Evolutionary conservation across 2,329 filamentous ascomycete genomes (phyloP).

Genomic region (Paraconiothyrium sp.): DNA sequence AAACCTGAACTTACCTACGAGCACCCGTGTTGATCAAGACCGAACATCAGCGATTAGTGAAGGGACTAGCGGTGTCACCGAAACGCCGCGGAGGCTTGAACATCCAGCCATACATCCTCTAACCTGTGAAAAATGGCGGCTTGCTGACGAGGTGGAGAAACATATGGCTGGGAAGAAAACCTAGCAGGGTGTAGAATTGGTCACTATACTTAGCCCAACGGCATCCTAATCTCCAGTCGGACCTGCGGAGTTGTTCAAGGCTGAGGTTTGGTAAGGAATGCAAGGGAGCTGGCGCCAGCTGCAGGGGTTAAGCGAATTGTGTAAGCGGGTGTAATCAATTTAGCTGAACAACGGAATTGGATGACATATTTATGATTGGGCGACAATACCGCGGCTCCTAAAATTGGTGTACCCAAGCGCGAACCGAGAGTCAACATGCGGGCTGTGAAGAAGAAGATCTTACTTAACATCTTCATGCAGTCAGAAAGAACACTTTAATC

Average conservation of each 20-base stretch:
- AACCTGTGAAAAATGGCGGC: not conserved
- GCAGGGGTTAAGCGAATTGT: not conserved
- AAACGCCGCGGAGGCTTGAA: not conserved
- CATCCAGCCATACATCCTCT: not conserved
- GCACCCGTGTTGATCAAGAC: not conserved
- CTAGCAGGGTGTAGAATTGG: not conserved
- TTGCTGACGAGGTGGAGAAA: not conserved
- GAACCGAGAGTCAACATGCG: not conserved
- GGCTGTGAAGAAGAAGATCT: not conserved
- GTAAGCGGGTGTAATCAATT: constrained; percentile 6
- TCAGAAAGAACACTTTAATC: too few species aligned
- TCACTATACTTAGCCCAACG: not conserved
- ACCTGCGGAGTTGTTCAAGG: not conserved
- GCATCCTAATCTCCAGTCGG: not conserved
- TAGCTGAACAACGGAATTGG: not conserved
- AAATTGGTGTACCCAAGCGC: not conserved
- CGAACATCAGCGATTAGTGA: constrained; percentile 6
- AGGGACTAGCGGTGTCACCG: constrained; percentile 1
- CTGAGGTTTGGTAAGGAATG: not conserved
- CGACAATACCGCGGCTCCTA: not conserved
- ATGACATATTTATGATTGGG: not conserved
- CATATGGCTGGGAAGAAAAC: not conserved
- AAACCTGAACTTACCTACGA: not conserved
- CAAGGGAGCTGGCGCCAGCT: constrained; percentile 4
- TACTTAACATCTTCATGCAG: too few species aligned